Percentiles rank a stretch among this genome's conserved stretches.
Evolutionary conservation across 179 eudicot species (phyloP).

Genomic region (Heliamphora pulchella): DNA sequence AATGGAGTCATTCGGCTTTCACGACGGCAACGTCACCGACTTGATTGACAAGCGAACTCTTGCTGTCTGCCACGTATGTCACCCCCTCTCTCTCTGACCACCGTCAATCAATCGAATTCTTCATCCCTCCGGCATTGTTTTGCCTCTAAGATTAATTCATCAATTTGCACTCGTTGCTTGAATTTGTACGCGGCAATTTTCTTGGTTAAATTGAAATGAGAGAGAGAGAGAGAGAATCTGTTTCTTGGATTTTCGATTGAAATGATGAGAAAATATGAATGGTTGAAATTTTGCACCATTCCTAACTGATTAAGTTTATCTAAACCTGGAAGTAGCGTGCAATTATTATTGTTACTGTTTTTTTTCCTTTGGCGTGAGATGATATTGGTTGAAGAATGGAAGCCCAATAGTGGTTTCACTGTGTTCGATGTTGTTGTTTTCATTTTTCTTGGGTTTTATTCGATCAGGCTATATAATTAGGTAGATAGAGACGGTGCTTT

Average conservation of each 20-base stretch:
- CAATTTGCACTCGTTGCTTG: neutral
- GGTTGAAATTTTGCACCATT: neutral
- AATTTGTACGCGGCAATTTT: neutral
- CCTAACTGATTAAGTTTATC: slow-evolving; percentile 3
- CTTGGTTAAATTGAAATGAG: neutral
- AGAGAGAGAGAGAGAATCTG: neutral
- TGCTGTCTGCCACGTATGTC: slow-evolving; percentile 43
- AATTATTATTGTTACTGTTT: no score
- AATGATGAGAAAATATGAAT: neutral
- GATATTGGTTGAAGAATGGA: neutral
- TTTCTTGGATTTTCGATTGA: neutral
- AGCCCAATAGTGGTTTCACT: neutral
- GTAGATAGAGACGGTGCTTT: neutral
- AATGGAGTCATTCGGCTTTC: slow-evolving; percentile 58
- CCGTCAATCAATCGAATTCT: neutral
- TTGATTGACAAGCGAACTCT: slow-evolving; percentile 52
- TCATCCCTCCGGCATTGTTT: neutral
- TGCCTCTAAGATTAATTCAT: neutral
- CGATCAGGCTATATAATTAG: no score
- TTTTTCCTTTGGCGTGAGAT: neutral
- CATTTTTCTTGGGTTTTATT: neutral
- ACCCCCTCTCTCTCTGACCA: neutral
- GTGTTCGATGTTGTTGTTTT: neutral
- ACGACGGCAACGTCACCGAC: slow-evolving; percentile 64
- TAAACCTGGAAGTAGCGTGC: neutral